Conservation (phyloP, 2,329 filamentous ascomycete genomes). For the Helotiales sp. region DNA sequence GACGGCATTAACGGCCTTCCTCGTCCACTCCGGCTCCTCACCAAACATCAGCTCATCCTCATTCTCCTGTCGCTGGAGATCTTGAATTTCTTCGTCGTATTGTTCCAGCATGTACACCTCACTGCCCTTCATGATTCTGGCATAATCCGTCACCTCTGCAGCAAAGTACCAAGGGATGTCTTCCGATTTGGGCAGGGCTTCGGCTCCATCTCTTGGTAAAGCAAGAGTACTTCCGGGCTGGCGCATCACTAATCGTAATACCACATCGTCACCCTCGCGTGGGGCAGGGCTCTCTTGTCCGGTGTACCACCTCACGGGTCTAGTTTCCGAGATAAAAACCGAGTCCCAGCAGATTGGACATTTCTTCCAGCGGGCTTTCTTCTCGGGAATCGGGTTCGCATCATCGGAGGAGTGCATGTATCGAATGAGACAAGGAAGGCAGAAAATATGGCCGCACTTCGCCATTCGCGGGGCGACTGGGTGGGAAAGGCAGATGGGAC, state of each 20-base stretch:
- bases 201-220: conserved; percentile 78
- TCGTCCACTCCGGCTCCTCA: conserved; percentile 91
- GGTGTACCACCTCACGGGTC: conserved; percentile 87
- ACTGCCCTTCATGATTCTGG: conserved; percentile 92
- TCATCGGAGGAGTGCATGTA: conserved; percentile 93
- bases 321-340: conserved; percentile 88
- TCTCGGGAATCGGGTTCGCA: conserved; percentile 62
- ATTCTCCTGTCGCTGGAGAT: conserved; percentile 75
- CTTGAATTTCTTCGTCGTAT: conserved; percentile 77
- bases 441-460: conserved; percentile 96
- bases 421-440: conserved; percentile 87
- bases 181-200: conserved; percentile 69
- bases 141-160: conserved; percentile 92
- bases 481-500: conserved; percentile 91
- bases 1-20: conserved; percentile 79
- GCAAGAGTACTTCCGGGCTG: conserved; percentile 83
- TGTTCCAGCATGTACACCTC: conserved; percentile 85
- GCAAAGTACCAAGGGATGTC: conserved; percentile 95
- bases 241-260: conserved; percentile 84
- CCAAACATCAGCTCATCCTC: conserved; percentile 93
- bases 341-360: conserved; percentile 95
- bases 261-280: conserved; percentile 84
- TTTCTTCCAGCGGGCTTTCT: conserved; percentile 84
- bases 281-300: conserved; percentile 85
- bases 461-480: conserved; percentile 96